Base-by-base conservation (phyloP, 352 stramenopile species). In the Pythium aristosporum region DNA sequence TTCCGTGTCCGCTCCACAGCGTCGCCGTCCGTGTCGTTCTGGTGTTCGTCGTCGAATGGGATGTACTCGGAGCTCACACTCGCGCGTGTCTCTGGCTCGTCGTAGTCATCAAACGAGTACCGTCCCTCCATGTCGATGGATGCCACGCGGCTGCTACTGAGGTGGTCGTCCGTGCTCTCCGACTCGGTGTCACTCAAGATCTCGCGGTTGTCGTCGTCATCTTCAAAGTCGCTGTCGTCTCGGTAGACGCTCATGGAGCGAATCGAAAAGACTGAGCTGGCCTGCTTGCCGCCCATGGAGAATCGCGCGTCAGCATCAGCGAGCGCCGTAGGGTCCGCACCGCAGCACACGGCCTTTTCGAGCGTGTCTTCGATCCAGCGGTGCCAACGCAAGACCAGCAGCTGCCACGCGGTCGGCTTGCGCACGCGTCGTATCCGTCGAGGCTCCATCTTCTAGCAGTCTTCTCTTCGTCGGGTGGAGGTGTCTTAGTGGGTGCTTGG, bases 181-280 rank as follows among this genome's bases (percentile, higher is more conserved):
- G 65, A 72, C 16, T 72, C 65, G n/a, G 65, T 72, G 36, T 71
- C 64, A 21, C 64, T 62, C 57, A 61, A 12, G 20, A 28, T 16
- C 10, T 54, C 21, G 32, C 16, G 28, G 15, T 46, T 36, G 37
- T 59, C 64, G 37, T 63, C 37, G 16, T 66, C 41, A 25, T 66
- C 42, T 8, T 25, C 57, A 53, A 63, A 59, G 2, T 57, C 51
- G 32, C 57, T 58, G 23, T 67, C 55, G 18, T 65, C 58, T 21
- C 23, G 8, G 25, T 61, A 67, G 5, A 42, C 53, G 8, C 25
- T 57, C 58, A 67, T 57, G 13, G 59, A 67, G 9, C 53, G 39
- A 28, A 72, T 67, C 13, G 65, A 72, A 20, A 72, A 62, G 44
- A 46, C 54, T 7, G 65, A 56, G 34, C 65, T 67, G 16, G 55